Evolutionary conservation across 2,329 filamentous ascomycete genomes (phyloP).

Genomic region (Talaromyces sp.): DNA sequence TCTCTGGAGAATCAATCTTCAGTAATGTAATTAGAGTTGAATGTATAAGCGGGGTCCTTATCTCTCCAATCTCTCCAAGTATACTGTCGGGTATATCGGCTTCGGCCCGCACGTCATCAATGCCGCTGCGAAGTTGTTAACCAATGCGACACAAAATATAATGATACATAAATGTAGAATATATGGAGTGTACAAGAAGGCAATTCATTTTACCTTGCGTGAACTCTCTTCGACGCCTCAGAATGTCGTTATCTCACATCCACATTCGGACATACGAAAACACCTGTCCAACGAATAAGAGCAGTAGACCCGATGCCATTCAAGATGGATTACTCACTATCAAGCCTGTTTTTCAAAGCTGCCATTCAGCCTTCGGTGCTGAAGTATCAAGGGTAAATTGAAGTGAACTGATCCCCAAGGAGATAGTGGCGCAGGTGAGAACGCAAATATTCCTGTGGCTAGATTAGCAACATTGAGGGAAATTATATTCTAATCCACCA

Average conservation of each 20-base stretch:
- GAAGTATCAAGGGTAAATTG: constrained; percentile 15
- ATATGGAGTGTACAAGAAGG: not conserved
- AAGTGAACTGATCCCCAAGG: constrained; percentile 7
- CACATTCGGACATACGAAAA: constrained; percentile 13
- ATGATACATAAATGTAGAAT: not conserved
- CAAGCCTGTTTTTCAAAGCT: constrained; percentile 10
- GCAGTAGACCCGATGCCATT: not conserved
- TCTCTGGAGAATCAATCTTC: not conserved
- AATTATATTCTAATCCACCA: not conserved
- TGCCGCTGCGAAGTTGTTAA: not conserved
- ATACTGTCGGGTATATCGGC: constrained; percentile 10
- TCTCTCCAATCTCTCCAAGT: not conserved
- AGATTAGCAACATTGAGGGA: not conserved
- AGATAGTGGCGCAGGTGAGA: constrained; percentile 13
- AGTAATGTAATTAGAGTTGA: too few relatives aligned
- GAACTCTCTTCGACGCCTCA: not conserved
- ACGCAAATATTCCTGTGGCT: not conserved
- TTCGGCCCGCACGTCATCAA: constrained; percentile 13
- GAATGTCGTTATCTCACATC: constrained; percentile 10
- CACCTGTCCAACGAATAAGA: constrained; percentile 8
- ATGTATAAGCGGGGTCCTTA: not conserved
- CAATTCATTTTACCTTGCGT: not conserved
- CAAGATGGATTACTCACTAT: constrained; percentile 11
- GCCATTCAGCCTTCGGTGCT: constrained; percentile 13
- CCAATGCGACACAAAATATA: not conserved